Percentiles rank a stretch among this genome's conserved stretches.
Conservation (phyloP, 768 basidiomycete genomes). For the Sistotremastrum suecicum region DNA sequence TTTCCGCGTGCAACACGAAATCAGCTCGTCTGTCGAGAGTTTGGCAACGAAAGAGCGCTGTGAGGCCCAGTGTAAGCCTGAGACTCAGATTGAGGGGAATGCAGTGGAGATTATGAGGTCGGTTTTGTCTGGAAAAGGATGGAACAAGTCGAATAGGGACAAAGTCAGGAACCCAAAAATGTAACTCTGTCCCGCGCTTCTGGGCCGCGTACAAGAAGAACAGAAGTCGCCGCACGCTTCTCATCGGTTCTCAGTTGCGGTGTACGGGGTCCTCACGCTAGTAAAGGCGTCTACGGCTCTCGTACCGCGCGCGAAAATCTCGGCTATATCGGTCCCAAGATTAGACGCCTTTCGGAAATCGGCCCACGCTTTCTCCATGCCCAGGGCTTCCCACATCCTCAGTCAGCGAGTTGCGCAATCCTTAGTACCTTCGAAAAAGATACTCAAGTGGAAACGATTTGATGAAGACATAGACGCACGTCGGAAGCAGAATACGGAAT, state of each 20-base stretch:
- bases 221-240: conserved; percentile 37
- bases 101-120: background rate
- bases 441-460: conserved; percentile 7
- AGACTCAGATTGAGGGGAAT: background rate
- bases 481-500: conserved; percentile 49
- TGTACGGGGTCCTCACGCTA: too few relatives aligned
- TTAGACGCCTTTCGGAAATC: conserved; percentile 25
- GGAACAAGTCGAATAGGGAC: background rate
- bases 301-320: too few relatives aligned
- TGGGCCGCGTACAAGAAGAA: conserved; percentile 26
- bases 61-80: background rate
- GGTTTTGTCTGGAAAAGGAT: background rate
- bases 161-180: background rate
- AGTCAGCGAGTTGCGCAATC: too few relatives aligned
- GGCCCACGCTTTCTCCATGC: conserved; percentile 26
- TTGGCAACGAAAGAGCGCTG: too few relatives aligned
- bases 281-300: too few relatives aligned
- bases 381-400: too few relatives aligned
- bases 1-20: too few relatives aligned
- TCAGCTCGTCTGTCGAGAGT: too few relatives aligned
- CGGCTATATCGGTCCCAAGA: too few relatives aligned
- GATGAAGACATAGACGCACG: conserved; percentile 23
- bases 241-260: too few relatives aligned
- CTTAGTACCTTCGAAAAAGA: conserved; percentile 10
- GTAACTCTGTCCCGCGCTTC: background rate